Base-by-base conservation (phyloP, 352 stramenopile species). In the Phytophthora hibernalis region DNA sequence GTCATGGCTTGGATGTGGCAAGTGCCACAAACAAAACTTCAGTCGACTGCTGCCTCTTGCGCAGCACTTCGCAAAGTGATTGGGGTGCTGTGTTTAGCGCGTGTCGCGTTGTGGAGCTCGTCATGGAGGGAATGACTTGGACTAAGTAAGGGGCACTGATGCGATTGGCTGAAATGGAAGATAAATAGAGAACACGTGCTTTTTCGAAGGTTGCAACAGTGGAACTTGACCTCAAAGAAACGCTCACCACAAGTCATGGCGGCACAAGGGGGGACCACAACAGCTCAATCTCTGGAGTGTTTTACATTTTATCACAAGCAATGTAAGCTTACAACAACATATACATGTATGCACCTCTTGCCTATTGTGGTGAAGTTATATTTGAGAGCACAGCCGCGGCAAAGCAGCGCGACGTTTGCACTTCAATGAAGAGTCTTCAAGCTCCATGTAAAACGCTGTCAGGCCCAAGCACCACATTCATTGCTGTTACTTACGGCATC, bases 1-100 rank as follows among this genome's bases (percentile, higher is more conserved):
- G 63, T 69, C 68, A 76, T 72, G 11, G 22, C 49, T 15, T 37
- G 31, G 7, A 48, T 56, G 22, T 12, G 21, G 15, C 15, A 22
- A 45, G 4, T 45, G n/a, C 16, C 38, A 21, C 38, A 45, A 47
- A 47, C 26, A 8, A 28, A 28, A 31, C 6, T 7, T 5, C 4
- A 43, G n/a, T 43, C 37, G 18, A 10, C 11, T 60, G 45, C 49
- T 62, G 24, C 48, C 21, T 63, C 42, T 69, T 52, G 38, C 37
- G 56, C 57, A 44, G 42, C 61, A 65, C 40, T 47, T 47, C 26
- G 63, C 45, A 48, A 72, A 71, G 48, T 75, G 67, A 71, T 55
- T 47, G 59, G 35, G 40, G 45, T n/a, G 24, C 9, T 4, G 40
- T 31, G 26, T 31, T 31, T 31, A 31, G 26, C 26, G 26, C 6